Conservation (phyloP, 192 early-diverging fungal genomes). For the Linnemannia zychae region DNA sequence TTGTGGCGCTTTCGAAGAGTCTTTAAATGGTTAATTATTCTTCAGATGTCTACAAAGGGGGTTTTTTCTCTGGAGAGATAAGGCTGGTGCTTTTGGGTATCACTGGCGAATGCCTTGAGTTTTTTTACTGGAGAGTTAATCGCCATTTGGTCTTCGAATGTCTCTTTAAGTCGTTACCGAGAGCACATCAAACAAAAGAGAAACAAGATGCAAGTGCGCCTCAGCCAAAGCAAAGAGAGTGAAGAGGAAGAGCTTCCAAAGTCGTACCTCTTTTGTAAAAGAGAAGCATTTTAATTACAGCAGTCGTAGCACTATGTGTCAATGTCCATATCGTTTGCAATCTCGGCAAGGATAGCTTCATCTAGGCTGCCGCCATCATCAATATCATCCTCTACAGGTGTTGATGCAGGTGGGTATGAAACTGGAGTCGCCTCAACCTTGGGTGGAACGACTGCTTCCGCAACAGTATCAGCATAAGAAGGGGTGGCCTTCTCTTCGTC, state of each 20-base stretch:
- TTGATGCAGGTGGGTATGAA: neutral
- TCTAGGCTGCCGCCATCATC: constrained; percentile 20
- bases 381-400: neutral
- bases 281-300: neutral
- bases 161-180: too few relatives aligned
- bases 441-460: neutral
- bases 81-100: too few relatives aligned
- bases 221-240: neutral
- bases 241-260: neutral
- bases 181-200: too few relatives aligned
- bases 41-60: too few relatives aligned
- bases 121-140: too few relatives aligned
- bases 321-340: constrained; percentile 39
- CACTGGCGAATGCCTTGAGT: too few relatives aligned
- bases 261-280: neutral
- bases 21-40: too few relatives aligned
- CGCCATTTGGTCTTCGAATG: too few relatives aligned
- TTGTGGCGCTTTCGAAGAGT: too few relatives aligned
- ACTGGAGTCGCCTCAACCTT: neutral
- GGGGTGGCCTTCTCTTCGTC: neutral
- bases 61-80: too few relatives aligned
- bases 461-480: neutral
- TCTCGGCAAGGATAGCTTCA: constrained; percentile 15
- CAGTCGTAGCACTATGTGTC: neutral
- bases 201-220: too few relatives aligned